Conservation (phyloP, 192 early-diverging fungal species). For the Dissophora ornata region DNA sequence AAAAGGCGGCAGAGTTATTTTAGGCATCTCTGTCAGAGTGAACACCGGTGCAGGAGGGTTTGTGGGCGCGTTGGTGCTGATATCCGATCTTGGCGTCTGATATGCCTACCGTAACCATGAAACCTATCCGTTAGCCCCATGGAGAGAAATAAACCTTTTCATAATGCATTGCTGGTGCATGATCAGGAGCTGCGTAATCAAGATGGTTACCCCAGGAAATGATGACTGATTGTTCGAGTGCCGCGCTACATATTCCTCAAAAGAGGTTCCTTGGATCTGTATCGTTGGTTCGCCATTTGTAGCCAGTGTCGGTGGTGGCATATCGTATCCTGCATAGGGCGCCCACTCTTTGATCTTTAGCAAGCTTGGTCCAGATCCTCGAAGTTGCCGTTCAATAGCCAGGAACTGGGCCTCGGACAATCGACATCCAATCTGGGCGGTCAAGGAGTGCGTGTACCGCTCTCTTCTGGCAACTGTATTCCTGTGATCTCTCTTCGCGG, state of each 20-base stretch:
- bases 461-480: conserved; percentile 47
- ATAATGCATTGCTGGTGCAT: no score
- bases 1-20: conserved; percentile 44
- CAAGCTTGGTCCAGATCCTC: conserved; percentile 54
- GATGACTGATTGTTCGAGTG: conserved; percentile 11
- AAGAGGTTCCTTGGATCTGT: conserved; percentile 22
- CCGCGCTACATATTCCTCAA: conserved; percentile 37
- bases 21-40: conserved; percentile 48
- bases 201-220: conserved; percentile 20
- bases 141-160: no score
- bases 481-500: conserved; percentile 41
- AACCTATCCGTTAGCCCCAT: no score
- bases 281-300: conserved; percentile 42
- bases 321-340: conserved; percentile 53
- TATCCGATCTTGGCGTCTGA: conserved; percentile 10
- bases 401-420: conserved; percentile 52
- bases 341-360: conserved; percentile 61
- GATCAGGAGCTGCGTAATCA: no score
- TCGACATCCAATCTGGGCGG: conserved; percentile 51
- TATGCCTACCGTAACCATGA: conserved; percentile 13
- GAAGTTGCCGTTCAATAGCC: conserved; percentile 48
- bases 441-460: conserved; percentile 43
- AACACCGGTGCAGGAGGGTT: conserved; percentile 4
- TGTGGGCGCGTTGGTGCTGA: background rate
- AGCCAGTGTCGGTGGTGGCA: conserved; percentile 47